Base-by-base conservation (phyloP, 257 asterid species). In the Plectranthus barbatus region DNA sequence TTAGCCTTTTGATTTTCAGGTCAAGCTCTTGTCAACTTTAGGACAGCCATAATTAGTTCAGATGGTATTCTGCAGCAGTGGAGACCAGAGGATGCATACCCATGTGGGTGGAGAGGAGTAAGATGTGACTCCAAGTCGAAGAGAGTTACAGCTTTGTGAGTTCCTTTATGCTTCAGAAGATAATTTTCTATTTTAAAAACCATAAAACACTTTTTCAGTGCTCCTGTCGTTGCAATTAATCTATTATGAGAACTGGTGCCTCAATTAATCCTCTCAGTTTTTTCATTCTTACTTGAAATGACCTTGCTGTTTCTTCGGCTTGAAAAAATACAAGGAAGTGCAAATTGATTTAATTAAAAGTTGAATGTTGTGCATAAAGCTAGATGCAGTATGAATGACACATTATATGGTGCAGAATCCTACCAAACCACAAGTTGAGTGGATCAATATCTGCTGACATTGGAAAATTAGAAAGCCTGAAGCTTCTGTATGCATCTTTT, bases 21-120 rank as follows among this genome's bases (percentile, higher is more conserved):
- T 62, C 90, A 85, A 72, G 94, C 90, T 64, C 95, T 88, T 69
- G 85, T 79, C 63, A 88, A 77, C 79, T 85, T 88, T 67, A 83
- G 87, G 81, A 69, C 86, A 51, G 69, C 84, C 61, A 77, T 85
- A 40, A 60, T 73, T 45, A 80, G 80, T 72, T 83, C 96, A 55
- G 92, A 85, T 64, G 85, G 87, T 62, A 73, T 79, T 68, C 70
- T 88, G 81, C 75, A 24, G 64, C 90, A 80, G 39, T 85, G 96
- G 95, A 81, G 95, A 77, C 96, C 92, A 7, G 96, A 88, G 78
- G 95, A 88, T 40, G 79, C 70, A 53, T 85, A 88, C 50, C 96
- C 95, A 56, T 88, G 96, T 65, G 72, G 81, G 58, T 88, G 96
- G 96, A 85, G 74, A 76, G 96, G 96, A 79, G 83, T 88, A 60